These are phyloP conservation scores for Oropetium thomaeum DNA, from an alignment of 176 grass and related monocot species.

Conservation along the genomic window DNA sequence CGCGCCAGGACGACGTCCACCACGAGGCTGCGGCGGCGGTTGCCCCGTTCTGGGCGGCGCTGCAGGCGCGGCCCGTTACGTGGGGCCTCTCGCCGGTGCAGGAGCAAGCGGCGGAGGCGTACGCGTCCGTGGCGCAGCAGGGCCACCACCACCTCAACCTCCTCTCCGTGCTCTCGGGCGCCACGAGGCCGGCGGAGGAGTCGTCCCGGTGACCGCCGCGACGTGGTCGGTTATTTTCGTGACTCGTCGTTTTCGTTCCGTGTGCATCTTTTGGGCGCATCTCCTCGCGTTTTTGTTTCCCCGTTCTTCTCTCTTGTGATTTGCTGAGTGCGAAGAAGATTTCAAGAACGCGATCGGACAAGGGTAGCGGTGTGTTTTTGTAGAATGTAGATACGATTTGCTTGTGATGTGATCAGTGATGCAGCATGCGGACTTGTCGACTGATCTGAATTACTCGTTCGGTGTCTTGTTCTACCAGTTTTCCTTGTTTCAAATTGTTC, in stretches of 20 bases:
- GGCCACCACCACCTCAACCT: slow-evolving; percentile 66
- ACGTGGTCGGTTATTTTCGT: neutral
- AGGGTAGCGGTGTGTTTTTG: neutral
- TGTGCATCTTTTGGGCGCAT: slow-evolving; percentile 1
- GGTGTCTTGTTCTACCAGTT: neutral
- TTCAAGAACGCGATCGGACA: slow-evolving; percentile 19
- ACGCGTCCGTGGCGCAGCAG: slow-evolving; percentile 49
- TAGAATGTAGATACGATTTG: slow-evolving; percentile 49
- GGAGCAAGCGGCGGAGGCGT: slow-evolving; percentile 58
- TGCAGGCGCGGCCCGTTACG: slow-evolving; percentile 37
- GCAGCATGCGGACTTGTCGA: neutral
- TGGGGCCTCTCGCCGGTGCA: slow-evolving; percentile 44
- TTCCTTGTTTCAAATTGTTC: too few species aligned
- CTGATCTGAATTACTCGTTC: neutral
- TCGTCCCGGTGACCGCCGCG: slow-evolving; percentile 43
- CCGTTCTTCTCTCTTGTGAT: slow-evolving; percentile 29
- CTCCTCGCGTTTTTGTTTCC: too few species aligned
- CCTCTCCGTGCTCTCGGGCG: slow-evolving; percentile 50
- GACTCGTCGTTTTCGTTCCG: neutral
- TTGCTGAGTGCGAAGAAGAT: neutral
- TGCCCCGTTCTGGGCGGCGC: slow-evolving; percentile 43
- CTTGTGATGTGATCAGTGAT: neutral
- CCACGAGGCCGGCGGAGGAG: slow-evolving; percentile 33
- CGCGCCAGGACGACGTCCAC: slow-evolving; percentile 21
- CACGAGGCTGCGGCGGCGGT: neutral